A percentile compares a stretch with the other conserved stretches of the same genome.
These are phyloP conservation scores for Mycena albidolilacea DNA, from an alignment of 768 basidiomycete genomes.

Conservation along the genomic window DNA sequence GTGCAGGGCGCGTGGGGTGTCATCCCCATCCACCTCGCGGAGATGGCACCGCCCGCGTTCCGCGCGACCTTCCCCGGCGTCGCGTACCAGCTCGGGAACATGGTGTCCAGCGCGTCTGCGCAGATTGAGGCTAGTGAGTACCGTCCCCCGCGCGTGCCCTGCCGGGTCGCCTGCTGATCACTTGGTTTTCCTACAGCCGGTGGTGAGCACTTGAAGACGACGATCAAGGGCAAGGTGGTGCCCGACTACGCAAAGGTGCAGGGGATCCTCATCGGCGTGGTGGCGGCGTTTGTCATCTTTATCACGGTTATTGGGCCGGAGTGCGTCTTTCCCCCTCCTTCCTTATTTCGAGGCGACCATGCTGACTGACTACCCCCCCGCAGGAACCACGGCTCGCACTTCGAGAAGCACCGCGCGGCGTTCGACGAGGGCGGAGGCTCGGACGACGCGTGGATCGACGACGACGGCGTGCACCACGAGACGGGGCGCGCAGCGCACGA, in stretches of 20 bases:
- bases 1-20: conserved; percentile 84
- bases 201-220: conserved; percentile 69
- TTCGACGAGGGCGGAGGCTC: conserved; percentile 83
- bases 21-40: conserved; percentile 75
- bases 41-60: conserved; percentile 80
- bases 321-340: conserved; percentile 55
- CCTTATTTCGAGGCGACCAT: background rate
- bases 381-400: conserved; percentile 83
- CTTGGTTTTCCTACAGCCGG: conserved; percentile 60
- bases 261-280: conserved; percentile 89
- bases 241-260: conserved; percentile 86
- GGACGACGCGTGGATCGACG: conserved; percentile 55
- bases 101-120: conserved; percentile 72
- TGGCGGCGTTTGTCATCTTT: conserved; percentile 83
- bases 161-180: conserved; percentile 38
- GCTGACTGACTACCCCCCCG: background rate
- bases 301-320: conserved; percentile 85
- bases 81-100: conserved; percentile 74
- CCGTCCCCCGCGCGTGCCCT: background rate
- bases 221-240: conserved; percentile 63
- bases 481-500: conserved; percentile 27
- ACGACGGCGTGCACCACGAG: conserved; percentile 32
- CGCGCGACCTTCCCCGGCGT: conserved; percentile 79
- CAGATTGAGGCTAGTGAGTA: conserved; percentile 71
- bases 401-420: conserved; percentile 86